Conservation (phyloP, 495 filamentous ascomycete species). For the Chaetomium tenue region DNA sequence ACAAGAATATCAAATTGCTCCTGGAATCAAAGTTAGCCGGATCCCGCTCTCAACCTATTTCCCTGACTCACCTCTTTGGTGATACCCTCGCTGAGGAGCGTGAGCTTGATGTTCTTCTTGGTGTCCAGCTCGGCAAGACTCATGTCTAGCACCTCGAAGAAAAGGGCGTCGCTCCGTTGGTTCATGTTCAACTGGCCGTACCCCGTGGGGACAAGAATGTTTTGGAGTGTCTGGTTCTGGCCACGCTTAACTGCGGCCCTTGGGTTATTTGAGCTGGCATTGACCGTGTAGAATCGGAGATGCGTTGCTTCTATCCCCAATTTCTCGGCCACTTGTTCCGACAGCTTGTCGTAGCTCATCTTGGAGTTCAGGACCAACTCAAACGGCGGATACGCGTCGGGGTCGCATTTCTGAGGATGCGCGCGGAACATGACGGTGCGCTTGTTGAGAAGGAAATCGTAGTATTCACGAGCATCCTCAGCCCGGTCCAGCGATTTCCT, state of each 20-base stretch:
- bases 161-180: conserved; percentile 73
- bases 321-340: conserved; percentile 80
- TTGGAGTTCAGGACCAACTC: conserved; percentile 75
- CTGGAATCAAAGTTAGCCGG: conserved; percentile 40
- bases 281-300: conserved; percentile 83
- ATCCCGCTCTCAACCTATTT: background rate
- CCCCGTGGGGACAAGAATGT: conserved; percentile 65
- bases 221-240: conserved; percentile 60
- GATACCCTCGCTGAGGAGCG: conserved; percentile 84
- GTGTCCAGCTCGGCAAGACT: conserved; percentile 89
- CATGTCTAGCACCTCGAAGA: conserved; percentile 90
- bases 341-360: conserved; percentile 85
- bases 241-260: conserved; percentile 71
- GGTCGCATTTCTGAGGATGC: conserved; percentile 49
- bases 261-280: conserved; percentile 67
- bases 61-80: conserved; percentile 68
- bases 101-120: conserved; percentile 78
- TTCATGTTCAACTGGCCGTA: conserved; percentile 55
- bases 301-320: conserved; percentile 79
- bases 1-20: conserved; percentile 78
- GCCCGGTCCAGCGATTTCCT: conserved; percentile 42
- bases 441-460: conserved; percentile 86
- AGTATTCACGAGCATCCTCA: conserved; percentile 76
- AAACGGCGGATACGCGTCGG: conserved; percentile 57
- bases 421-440: conserved; percentile 68